These are phyloP conservation scores for Chrysoporthe austroafricana DNA, from an alignment of 2,329 filamentous ascomycete species.

Conservation along the genomic window DNA sequence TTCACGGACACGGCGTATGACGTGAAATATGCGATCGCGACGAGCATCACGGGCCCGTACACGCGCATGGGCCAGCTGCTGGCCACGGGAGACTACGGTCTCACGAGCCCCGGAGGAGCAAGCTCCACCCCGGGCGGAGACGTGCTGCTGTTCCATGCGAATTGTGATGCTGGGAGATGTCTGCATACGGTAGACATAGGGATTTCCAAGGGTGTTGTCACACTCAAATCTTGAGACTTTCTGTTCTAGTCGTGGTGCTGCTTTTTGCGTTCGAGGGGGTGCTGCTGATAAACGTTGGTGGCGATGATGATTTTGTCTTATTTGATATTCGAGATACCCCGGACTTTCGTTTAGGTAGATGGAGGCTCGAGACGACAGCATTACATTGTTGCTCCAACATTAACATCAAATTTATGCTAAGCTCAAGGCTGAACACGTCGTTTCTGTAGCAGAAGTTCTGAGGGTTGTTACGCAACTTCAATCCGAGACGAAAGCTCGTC, in stretches of 20 bases:
- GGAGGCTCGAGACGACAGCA: background rate
- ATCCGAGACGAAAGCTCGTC: no score
- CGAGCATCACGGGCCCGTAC: slow-evolving; percentile 26
- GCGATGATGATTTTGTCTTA: background rate
- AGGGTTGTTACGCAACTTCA: no score
- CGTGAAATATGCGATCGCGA: slow-evolving; percentile 57
- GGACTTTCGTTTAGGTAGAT: slow-evolving; percentile 19
- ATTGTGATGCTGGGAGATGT: slow-evolving; percentile 20
- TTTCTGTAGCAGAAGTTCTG: no score
- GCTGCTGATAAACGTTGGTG: background rate
- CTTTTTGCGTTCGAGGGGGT: background rate
- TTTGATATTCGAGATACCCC: slow-evolving; percentile 18
- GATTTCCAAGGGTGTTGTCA: slow-evolving; percentile 19
- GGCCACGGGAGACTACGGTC: slow-evolving; percentile 18
- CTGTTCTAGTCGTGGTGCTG: background rate
- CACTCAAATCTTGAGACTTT: slow-evolving; percentile 12
- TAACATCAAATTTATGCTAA: background rate
- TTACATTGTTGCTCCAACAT: background rate
- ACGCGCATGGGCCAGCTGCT: slow-evolving; percentile 21
- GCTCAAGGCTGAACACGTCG: background rate
- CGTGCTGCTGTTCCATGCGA: slow-evolving; percentile 26
- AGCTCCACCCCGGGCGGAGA: slow-evolving; percentile 22
- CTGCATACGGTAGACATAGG: slow-evolving; percentile 25
- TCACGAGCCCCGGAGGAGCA: slow-evolving; percentile 26
- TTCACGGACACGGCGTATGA: slow-evolving; percentile 59